Evolutionary conservation across 192 early-diverging fungal species (phyloP), one percentile per base, ranked within the genome.

Genomic region (Backusella australiensis): DNA sequence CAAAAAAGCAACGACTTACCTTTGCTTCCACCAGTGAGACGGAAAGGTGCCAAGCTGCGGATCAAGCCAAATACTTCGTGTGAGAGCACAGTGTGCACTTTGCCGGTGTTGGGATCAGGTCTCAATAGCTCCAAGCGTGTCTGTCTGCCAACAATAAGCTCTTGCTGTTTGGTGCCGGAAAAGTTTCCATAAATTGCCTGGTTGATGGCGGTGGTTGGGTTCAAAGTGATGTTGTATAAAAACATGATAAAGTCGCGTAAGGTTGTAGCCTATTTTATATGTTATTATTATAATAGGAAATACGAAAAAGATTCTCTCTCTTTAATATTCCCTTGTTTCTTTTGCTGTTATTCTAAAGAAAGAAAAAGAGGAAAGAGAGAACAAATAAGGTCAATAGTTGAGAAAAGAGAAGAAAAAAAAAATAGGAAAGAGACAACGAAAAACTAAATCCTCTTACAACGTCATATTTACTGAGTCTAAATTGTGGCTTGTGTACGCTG

Each of bases 191-290:
- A 85, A 35, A 92, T 87, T 21, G 94, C 88, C 53, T 89, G 85
- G 75, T 86, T 96, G 73, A 97, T 93, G 70, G 87, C 89, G 9
- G 92, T 92, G 21, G 96, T 85, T 41, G 90, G 87, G 79, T 95
- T 93, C 32, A 99, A 88, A 71, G 96, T 94, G 70, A 97, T 81
- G 80, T 97, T 95, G 82, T 98, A 97, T 36, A 99, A 87, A 77
- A 87, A 89, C 92, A 93, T 93, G 35, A 67, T 66, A 63, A 63
- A 63, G 56, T 63, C 56, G 56, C 56, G 56, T 63, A 63, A 63
- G 56, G 6, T 63, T 12, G 19, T 63, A 12, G 56, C 23, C 53
- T 59, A 59, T 23, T 59, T 21, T 26, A 6, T 59, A 32, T 59
- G 1, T 59, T 59, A 8, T 59, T 23, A 8, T 59, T 59, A 4